Evolutionary conservation across 768 basidiomycete genomes (phyloP), one percentile per base, ranked within the genome.

Genomic region (Calocera viscosa): DNA sequence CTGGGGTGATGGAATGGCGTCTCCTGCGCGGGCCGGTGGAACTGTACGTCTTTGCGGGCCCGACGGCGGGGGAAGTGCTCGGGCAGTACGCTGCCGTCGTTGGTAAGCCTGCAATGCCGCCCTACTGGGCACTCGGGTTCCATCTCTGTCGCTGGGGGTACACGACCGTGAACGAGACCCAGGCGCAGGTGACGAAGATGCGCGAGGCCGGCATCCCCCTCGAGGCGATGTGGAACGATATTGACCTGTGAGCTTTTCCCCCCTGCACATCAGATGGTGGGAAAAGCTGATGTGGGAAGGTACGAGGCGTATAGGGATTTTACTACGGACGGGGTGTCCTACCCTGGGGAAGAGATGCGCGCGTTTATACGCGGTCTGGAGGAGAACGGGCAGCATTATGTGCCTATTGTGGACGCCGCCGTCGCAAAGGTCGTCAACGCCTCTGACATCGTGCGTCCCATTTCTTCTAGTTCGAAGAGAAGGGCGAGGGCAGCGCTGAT

Each of bases 161-260:
- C 67, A 38, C 66, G 33, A 77, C 82, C 70, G 71, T 89, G 22
- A 81, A 78, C 66, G 85, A 87, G 70, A 85, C 84, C 10, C 78
- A 78, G 33, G 79, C 81, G 64, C 80, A 82, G 22, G 83, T 86
- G 64, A 73, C 72, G 33, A 82, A 76, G 69, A 89, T 81, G 89
- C 80, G 84, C n/a, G 83, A 80, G 24, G 87, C 88, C 0, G 79
- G 83, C 64, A 83, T 92, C 67, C 90, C 90, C n/a, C 79, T 91
- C 3, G 89, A 92, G 82, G 86, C 84, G 49, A 87, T 87, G 81
- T 89, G 88, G 88, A 88, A 86, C 71, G 88, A 89, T 70, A 87
- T 89, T 68, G 87, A 89, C 75, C 69, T 89, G 65, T 38, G 35
- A 5, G 35, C 35, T 14, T 14, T 38, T 14, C 35, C 35, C 14